phyloP scores from a whole-genome alignment of 768 basidiomycete species.

The Kwoniella sp. region DNA sequence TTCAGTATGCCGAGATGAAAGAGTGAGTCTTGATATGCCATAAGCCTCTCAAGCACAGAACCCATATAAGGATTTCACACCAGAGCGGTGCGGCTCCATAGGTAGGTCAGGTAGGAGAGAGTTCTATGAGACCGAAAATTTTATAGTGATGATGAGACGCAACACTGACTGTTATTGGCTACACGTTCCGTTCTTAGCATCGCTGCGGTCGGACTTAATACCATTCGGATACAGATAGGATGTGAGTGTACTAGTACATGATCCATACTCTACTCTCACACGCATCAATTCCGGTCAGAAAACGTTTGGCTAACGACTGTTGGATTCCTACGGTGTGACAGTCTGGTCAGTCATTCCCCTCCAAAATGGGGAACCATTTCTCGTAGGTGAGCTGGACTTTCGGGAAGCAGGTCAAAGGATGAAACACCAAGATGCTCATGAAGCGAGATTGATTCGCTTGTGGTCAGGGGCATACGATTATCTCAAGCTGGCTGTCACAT shows the following conservation, averaged over 20 bases:
- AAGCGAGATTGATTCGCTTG: too few relatives aligned
- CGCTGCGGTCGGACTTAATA: conserved; percentile 46
- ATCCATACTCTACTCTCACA: too few relatives aligned
- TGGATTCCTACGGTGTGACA: conserved; percentile 7
- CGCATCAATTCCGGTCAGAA: too few relatives aligned
- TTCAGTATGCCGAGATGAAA: conserved; percentile 38
- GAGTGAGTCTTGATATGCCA: conserved; percentile 31
- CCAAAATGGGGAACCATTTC: conserved; percentile 42
- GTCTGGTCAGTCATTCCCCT: conserved; percentile 53
- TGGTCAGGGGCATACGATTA: conserved; percentile 48
- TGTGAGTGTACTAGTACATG: conserved; percentile 41
- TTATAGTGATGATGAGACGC: too few relatives aligned
- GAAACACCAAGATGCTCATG: neutral
- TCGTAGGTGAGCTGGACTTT: conserved; percentile 31
- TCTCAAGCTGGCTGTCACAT: conserved; percentile 47
- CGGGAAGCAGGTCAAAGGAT: neutral
- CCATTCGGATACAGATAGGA: conserved; percentile 52
- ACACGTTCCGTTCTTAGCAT: too few relatives aligned
- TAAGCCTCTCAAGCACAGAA: too few relatives aligned
- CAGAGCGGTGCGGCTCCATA: too few relatives aligned
- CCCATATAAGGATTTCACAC: too few relatives aligned
- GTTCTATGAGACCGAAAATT: too few relatives aligned
- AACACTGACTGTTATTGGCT: too few relatives aligned
- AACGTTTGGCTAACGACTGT: neutral
- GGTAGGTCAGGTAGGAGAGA: too few relatives aligned